phyloP scores from a whole-genome alignment of 192 early-diverging fungal genomes.

The Gigaspora rosea region DNA sequence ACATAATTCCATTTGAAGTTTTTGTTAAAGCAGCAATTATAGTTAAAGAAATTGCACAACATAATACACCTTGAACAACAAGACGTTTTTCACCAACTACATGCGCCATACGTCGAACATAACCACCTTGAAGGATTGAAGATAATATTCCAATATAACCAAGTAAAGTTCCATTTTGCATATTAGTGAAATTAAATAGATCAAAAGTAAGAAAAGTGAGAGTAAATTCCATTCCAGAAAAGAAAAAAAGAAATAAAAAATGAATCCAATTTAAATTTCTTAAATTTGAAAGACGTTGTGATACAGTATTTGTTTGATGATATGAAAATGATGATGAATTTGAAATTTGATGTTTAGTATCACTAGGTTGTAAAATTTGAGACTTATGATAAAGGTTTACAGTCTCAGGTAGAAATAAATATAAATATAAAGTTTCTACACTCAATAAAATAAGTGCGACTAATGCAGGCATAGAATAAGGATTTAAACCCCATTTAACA shows the following conservation, averaged over 20 bases:
- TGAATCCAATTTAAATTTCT: conserved; percentile 71
- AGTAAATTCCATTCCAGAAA: conserved; percentile 99
- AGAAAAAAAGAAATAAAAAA: conserved; percentile 88
- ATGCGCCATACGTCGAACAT: conserved; percentile 77
- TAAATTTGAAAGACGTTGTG: conserved; percentile 29
- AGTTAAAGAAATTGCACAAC: conserved; percentile 65
- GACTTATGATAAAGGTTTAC: conserved; percentile 32
- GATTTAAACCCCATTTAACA: conserved; percentile 55
- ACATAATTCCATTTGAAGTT: conserved; percentile 30
- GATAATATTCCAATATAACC: conserved; percentile 87
- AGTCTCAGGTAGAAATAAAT: conserved; percentile 77
- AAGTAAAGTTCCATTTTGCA: conserved; percentile 85
- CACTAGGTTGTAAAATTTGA: neutral
- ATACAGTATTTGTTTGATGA: too few relatives aligned
- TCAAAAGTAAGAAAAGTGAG: conserved; percentile 96
- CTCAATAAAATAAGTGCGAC: conserved; percentile 82
- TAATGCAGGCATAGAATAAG: conserved; percentile 87
- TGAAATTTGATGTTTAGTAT: too few relatives aligned
- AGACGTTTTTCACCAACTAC: conserved; percentile 68
- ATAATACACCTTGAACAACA: conserved; percentile 75
- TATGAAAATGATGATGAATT: too few relatives aligned
- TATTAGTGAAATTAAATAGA: conserved; percentile 81
- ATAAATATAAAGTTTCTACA: conserved; percentile 81
- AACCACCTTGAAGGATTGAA: conserved; percentile 90
- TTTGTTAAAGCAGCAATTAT: conserved; percentile 57